Evolutionary conservation across 441 rosid genomes (phyloP), one percentile per base, ranked within the genome.

Genomic region (Eutrema salsugineum): DNA sequence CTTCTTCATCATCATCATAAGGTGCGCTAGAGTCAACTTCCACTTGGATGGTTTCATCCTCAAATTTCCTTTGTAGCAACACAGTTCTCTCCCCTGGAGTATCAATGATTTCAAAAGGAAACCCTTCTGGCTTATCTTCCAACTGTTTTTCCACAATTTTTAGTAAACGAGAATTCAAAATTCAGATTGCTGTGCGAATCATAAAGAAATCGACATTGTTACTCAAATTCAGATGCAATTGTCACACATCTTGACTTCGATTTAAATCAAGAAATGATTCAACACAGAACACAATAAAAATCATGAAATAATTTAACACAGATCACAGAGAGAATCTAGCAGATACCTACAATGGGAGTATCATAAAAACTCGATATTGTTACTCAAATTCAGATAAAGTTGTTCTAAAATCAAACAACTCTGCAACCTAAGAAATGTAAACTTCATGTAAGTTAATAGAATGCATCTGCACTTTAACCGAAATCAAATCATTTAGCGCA

Each of bases 51-150:
- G 38, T 66, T 78, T 90, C 88, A 73, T 77, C 90, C n/a, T 77
- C 78, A 58, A 76, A 83, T 24, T 35, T 63, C 62, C 90, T 85
- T 57, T 64, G 65, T 6, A 90, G 63, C 15, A 77, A 35, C 43
- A 90, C 30, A 32, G 90, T 84, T 73, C 88, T 79, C 71, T 88
- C 93, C 27, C 96, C 96, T 16, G 82, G 73, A 32, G 66, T 78
- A 72, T 90, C 91, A 54, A 81, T 74, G 51, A 90, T 85, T 67
- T 81, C 72, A 46, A 90, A 90, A 38, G 90, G 87, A 68, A 90
- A 88, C 0, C 56, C 87, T 27, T 75, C 77, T 2, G 93, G 90
- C 27, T 77, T 53, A 4, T 76, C 77, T 35, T 79, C 80, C 44
- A 59, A 73, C 93, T 89, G 83, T 67, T 68, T 40, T 20, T 11